Evolutionary conservation across 225 moss, liverwort and hornwort genomes (phyloP), one percentile per base, ranked within the genome.

Genomic region (Thuidium tamariscinum): DNA sequence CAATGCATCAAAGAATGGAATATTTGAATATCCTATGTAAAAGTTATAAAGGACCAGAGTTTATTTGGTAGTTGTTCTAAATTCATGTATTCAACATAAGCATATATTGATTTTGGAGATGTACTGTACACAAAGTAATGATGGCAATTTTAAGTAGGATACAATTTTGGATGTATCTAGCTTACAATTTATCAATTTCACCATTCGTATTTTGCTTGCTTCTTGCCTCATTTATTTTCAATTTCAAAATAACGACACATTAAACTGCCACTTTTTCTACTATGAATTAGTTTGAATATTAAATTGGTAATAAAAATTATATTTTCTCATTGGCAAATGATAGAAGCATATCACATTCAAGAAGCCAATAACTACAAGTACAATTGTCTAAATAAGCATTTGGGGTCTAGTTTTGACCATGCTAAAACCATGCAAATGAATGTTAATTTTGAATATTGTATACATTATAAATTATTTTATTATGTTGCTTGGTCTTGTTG

Each of bases 371-470:
- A 67, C 3, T 37, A 3, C 21, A 67, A 3, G 12, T 36, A 13
- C 3, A 67, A 18, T 37, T 0, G 0, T 67, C 22, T 11, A 37
- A 67, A 67, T 21, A 37, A 37, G 4, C 13, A 67, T 37, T 13
- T 22, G 21, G 7, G 2, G n/a, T n/a, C 12, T 0, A n/a, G 0
- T 7, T 21, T 3, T 67, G 37, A 7, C 12, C 1, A 7, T 0
- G 0, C 36, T 22, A 2, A 3, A 67, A 22, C 37, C 2, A 11
- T 67, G 3, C 36, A 6, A 66, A 36, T 21, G 22, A 37, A 0
- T 20, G 0, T 37, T 67, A 12, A 67, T 21, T 37, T 36, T 36
- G 3, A 36, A 22, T 66, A 37, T 21, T 17, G 18, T 66, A 12
- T 1, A 21, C 37, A 21, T 37, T 21, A 11, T 36, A 6, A 21